These are phyloP conservation scores for Candida insectorum DNA, from an alignment of 805 yeast species.

Conservation along the genomic window DNA sequence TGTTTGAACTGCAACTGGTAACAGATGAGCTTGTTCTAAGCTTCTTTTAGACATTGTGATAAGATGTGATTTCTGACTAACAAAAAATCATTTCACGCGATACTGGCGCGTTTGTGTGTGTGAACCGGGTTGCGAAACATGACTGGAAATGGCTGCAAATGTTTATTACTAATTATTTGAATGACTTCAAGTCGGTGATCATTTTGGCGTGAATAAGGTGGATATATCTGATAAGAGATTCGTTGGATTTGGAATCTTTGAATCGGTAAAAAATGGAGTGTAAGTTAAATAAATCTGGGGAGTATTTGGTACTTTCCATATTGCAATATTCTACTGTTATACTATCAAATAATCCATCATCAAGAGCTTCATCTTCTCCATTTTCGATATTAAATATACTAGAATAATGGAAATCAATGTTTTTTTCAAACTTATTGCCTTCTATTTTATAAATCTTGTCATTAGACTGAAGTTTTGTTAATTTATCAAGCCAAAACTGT, in stretches of 20 bases:
- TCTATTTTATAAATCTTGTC: background rate
- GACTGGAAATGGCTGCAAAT: no score
- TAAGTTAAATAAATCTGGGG: slow-evolving; percentile 8
- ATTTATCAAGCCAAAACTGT: slow-evolving; percentile 20
- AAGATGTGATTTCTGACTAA: no score
- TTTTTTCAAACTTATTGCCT: slow-evolving; percentile 11
- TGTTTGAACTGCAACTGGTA: slow-evolving; percentile 28
- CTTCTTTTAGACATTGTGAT: slow-evolving; percentile 6
- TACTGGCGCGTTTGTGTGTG: no score
- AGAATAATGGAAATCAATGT: slow-evolving; percentile 25
- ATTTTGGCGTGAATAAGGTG: slow-evolving; percentile 9
- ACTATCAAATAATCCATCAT: slow-evolving; percentile 15
- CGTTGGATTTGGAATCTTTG: slow-evolving; percentile 3
- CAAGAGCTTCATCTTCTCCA: slow-evolving; percentile 13
- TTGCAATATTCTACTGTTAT: slow-evolving; percentile 9
- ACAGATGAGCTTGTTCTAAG: slow-evolving; percentile 22
- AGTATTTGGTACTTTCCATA: slow-evolving; percentile 6
- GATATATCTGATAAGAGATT: slow-evolving; percentile 7
- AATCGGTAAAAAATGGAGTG: slow-evolving; percentile 1
- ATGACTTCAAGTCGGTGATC: slow-evolving; percentile 9
- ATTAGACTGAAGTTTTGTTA: slow-evolving; percentile 3
- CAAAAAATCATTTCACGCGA: no score
- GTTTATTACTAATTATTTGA: no score
- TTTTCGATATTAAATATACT: slow-evolving; percentile 19
- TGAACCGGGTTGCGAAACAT: no score